A percentile compares a stretch with the other conserved stretches of the same genome.
These are phyloP conservation scores for Rhodamnia argentea DNA, from an alignment of 345 rosid genomes.

Conservation along the genomic window DNA sequence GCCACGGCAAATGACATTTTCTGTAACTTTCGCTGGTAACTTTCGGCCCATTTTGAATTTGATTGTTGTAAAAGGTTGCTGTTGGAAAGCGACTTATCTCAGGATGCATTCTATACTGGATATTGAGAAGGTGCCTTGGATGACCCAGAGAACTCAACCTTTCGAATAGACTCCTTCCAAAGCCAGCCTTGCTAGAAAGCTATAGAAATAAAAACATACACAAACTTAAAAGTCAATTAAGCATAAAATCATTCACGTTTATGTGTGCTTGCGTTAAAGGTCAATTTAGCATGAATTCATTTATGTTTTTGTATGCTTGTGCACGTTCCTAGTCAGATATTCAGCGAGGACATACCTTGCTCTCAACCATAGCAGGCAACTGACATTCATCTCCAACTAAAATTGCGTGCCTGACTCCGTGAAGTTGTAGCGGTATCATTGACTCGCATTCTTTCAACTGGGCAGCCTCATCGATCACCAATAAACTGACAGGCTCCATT, in stretches of 20 bases:
- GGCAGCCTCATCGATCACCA: slow-evolving; percentile 6
- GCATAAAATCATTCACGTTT: not conserved
- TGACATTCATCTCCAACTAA: slow-evolving; percentile 5
- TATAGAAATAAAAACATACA: not conserved
- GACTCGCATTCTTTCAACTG: slow-evolving; percentile 7
- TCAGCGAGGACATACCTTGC: slow-evolving; percentile 1
- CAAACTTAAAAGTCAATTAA: not conserved
- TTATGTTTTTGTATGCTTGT: not conserved
- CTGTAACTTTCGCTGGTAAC: not conserved
- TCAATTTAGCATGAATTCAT: too few species aligned
- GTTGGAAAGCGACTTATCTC: not conserved
- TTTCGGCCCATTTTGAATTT: not conserved
- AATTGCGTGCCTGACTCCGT: not conserved
- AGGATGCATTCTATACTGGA: slow-evolving; percentile 3
- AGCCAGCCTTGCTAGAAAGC: not conserved
- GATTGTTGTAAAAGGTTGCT: not conserved
- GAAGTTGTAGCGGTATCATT: slow-evolving; percentile 2
- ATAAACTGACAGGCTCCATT: not conserved
- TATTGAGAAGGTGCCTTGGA: not conserved
- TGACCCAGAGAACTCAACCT: slow-evolving; percentile 1
- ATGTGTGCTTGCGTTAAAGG: too few species aligned
- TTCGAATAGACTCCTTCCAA: slow-evolving; percentile 2
- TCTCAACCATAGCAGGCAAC: slow-evolving; percentile 3
- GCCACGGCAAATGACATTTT: not conserved
- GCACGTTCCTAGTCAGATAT: not conserved